A percentile compares a stretch with the other conserved stretches of the same genome.
These are phyloP conservation scores for Apiospora arundinis DNA, from an alignment of 2,329 filamentous ascomycete genomes.

Conservation along the genomic window DNA sequence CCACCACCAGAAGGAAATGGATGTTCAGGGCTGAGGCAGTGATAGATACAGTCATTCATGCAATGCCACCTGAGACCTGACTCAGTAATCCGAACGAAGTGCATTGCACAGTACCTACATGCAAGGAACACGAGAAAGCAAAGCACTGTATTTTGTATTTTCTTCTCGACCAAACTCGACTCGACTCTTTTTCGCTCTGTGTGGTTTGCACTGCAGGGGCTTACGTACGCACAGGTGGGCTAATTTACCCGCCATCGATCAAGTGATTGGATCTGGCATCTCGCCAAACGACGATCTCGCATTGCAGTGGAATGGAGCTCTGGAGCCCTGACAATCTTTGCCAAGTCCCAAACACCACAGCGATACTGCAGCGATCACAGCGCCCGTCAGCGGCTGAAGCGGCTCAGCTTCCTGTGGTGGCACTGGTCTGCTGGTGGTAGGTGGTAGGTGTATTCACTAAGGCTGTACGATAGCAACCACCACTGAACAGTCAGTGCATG, in stretches of 20 bases:
- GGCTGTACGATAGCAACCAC: background rate
- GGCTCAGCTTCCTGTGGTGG: slow-evolving; percentile 11
- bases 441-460: no score
- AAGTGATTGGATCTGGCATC: slow-evolving; percentile 16
- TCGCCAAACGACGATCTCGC: slow-evolving; percentile 6
- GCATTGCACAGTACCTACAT: no score
- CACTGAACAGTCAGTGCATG: slow-evolving; percentile 8
- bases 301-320: background rate
- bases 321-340: background rate
- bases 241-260: slow-evolving; percentile 17
- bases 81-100: background rate
- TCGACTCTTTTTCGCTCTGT: background rate
- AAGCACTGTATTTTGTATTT: no score
- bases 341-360: background rate
- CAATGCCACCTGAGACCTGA: background rate
- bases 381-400: slow-evolving; percentile 6
- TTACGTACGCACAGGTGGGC: slow-evolving; percentile 1
- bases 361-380: background rate
- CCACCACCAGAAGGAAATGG: no score
- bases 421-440: background rate
- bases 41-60: slow-evolving; percentile 8
- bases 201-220: background rate
- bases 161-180: no score
- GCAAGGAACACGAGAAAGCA: background rate
- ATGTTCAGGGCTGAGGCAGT: background rate